Conservation (phyloP, 1,139 yeast genomes). For the Sugiyamaella japonica region DNA sequence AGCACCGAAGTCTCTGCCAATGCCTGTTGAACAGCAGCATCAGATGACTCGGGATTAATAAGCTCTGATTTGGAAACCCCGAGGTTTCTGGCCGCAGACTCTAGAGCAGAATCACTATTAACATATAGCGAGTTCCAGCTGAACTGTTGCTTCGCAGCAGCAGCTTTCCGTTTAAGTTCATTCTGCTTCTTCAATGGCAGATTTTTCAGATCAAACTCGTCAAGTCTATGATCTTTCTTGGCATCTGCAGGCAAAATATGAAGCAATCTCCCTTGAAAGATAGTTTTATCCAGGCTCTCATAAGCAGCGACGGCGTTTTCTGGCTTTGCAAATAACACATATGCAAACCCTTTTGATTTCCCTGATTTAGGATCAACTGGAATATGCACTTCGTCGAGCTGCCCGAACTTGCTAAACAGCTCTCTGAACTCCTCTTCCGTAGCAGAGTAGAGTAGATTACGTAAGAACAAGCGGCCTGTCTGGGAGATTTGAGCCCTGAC, state of each 20-base stretch:
- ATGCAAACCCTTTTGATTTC: constrained; percentile 90
- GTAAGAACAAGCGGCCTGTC: constrained; percentile 82
- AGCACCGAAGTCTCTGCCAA: constrained; percentile 96
- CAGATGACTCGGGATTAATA: constrained; percentile 82
- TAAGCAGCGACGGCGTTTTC: constrained; percentile 77
- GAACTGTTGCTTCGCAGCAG: constrained; percentile 82
- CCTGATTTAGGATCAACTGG: constrained; percentile 91
- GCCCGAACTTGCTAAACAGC: constrained; percentile 53
- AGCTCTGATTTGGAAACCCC: constrained; percentile 83
- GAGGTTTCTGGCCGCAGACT: constrained; percentile 79
- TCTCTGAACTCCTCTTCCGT: constrained; percentile 73
- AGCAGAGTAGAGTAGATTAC: constrained; percentile 81
- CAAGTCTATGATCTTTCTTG: constrained; percentile 73
- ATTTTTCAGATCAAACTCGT: constrained; percentile 86
- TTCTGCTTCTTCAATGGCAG: constrained; percentile 89
- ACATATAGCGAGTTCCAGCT: constrained; percentile 94
- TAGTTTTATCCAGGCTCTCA: constrained; percentile 73
- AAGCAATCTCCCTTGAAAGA: constrained; percentile 89
- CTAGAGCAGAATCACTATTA: constrained; percentile 89
- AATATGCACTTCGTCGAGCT: constrained; percentile 63
- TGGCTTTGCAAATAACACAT: constrained; percentile 65
- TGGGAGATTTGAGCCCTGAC: constrained; percentile 53
- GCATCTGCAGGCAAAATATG: constrained; percentile 86
- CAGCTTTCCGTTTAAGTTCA: constrained; percentile 77
- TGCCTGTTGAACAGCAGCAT: constrained; percentile 95